Percentiles rank a stretch among this genome's conserved stretches.
phyloP scores from a whole-genome alignment of 1,284 basidiomycete genomes.

The Leccinum cinnamomeum region DNA sequence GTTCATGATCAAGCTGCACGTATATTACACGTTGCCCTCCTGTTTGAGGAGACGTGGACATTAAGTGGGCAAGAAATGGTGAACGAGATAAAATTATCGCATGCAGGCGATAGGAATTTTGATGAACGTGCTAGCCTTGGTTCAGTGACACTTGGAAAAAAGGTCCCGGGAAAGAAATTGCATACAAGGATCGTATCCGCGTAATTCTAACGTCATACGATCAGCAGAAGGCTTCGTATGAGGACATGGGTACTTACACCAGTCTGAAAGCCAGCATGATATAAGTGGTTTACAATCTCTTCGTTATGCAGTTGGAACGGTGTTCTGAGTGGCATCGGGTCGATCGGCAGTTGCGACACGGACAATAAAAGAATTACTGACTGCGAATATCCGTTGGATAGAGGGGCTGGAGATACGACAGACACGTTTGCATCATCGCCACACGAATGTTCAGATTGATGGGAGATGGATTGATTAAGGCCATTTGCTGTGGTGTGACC shows the following conservation, averaged over 20 bases:
- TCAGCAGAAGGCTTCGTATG: constrained; percentile 6
- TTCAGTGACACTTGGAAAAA: constrained; percentile 18
- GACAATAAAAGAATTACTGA: constrained; percentile 34
- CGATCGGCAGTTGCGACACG: constrained; percentile 11
- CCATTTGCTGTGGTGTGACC: constrained; percentile 30
- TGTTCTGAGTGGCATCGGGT: constrained; percentile 34
- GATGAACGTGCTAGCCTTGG: constrained; percentile 64
- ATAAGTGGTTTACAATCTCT: constrained; percentile 72
- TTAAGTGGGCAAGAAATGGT: constrained; percentile 81
- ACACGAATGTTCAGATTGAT: constrained; percentile 25
- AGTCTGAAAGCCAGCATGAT: constrained; percentile 74
- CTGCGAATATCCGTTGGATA: constrained; percentile 43
- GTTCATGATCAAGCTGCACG: constrained; percentile 73
- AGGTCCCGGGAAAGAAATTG: constrained; percentile 14
- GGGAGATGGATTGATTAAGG: constrained; percentile 11
- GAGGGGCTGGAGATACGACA: constrained; percentile 23
- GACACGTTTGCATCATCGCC: constrained; percentile 24
- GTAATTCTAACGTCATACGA: constrained; percentile 57
- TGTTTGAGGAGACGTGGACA: constrained; percentile 69
- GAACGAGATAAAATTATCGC: constrained; percentile 83
- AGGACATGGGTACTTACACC: constrained; percentile 54
- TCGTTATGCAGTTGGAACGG: constrained; percentile 63
- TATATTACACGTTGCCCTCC: constrained; percentile 66
- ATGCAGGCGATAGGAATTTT: constrained; percentile 73
- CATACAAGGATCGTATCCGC: constrained; percentile 76